A percentile compares a stretch with the other conserved stretches of the same genome.
Conservation (phyloP, 331 rosid species). For the Cydonia oblonga region DNA sequence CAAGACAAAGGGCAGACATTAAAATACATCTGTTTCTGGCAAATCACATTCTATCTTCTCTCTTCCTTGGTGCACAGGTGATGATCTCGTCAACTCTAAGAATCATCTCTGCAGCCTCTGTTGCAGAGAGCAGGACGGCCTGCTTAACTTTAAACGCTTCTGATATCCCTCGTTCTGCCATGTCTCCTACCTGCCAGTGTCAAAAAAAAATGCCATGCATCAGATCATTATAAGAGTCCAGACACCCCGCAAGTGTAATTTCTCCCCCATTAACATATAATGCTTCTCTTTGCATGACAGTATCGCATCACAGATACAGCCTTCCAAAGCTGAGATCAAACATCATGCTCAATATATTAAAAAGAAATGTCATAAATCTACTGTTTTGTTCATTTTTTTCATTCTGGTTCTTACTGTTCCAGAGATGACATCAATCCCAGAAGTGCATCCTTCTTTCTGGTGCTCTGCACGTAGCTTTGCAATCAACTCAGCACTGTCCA, state of each 20-base stretch:
- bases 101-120: conserved; percentile 97
- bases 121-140: conserved; percentile 82
- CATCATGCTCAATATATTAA: background rate
- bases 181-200: conserved; percentile 66
- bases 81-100: conserved; percentile 95
- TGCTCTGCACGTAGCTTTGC: conserved; percentile 95
- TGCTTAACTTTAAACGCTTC: conserved; percentile 93
- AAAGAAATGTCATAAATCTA: background rate
- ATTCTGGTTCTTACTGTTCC: conserved; percentile 60
- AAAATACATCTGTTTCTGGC: conserved; percentile 5
- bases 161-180: conserved; percentile 67
- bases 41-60: conserved; percentile 80
- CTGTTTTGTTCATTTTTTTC: background rate
- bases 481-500: conserved; percentile 95
- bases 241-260: background rate
- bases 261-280: background rate
- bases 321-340: background rate
- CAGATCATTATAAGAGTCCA: background rate
- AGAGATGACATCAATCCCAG: conserved; percentile 92
- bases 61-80: conserved; percentile 90
- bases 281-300: background rate
- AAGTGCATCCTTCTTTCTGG: conserved; percentile 66
- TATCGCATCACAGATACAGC: background rate
- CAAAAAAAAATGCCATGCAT: background rate
- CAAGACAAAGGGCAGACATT: background rate